phyloP scores from a whole-genome alignment of 2,329 filamentous ascomycete genomes.

The Epichloe gansuensis region DNA sequence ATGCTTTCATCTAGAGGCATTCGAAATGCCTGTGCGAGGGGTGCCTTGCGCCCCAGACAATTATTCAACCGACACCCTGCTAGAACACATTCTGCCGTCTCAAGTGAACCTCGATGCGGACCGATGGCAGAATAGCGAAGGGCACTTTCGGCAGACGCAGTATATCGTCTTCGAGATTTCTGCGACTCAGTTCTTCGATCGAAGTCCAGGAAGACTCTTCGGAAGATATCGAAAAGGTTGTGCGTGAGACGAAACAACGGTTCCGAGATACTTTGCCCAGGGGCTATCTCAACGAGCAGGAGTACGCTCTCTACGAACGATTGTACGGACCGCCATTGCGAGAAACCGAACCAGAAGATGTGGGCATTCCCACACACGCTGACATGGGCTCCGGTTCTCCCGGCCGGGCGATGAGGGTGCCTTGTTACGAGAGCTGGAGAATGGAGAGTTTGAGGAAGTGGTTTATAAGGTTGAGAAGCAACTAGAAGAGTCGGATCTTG shows the following conservation, averaged over 20 bases:
- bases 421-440: constrained; percentile 41
- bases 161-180: constrained; percentile 18
- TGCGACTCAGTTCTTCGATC: constrained; percentile 11
- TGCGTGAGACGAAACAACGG: constrained; percentile 57
- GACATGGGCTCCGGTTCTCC: constrained; percentile 19
- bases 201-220: background rate
- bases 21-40: constrained; percentile 21
- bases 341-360: constrained; percentile 46
- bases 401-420: constrained; percentile 24
- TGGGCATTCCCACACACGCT: constrained; percentile 33
- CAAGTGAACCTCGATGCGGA: background rate
- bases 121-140: background rate
- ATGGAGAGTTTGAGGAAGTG: constrained; percentile 51
- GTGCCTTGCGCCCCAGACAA: constrained; percentile 10
- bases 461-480: constrained; percentile 27
- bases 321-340: constrained; percentile 68
- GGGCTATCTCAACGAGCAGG: constrained; percentile 54
- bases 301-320: constrained; percentile 65
- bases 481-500: constrained; percentile 2
- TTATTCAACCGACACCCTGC: background rate
- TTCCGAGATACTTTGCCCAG: constrained; percentile 70
- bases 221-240: constrained; percentile 46
- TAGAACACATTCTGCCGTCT: background rate
- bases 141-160: constrained; percentile 9
- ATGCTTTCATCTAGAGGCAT: constrained; percentile 25